Conservation (phyloP, 2,329 filamentous ascomycete species). For the Cladosporium sphaerospermum region DNA sequence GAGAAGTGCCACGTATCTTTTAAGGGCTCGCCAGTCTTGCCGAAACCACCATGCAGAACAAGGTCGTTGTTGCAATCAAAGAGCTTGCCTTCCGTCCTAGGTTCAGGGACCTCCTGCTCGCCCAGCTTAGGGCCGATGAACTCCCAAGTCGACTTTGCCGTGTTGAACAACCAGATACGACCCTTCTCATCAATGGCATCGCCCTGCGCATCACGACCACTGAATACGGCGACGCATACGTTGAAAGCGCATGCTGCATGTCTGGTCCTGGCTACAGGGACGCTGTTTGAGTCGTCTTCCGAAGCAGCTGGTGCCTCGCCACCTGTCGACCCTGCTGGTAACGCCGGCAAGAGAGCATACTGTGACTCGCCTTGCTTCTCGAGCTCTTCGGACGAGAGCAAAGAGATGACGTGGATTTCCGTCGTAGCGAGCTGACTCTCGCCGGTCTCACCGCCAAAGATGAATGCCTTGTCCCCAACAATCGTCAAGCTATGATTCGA, state of each 20-base stretch:
- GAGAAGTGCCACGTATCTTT: constrained; percentile 28
- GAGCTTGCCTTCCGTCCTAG: constrained; percentile 22
- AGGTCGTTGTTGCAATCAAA: constrained; percentile 27
- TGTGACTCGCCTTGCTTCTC: constrained; percentile 31
- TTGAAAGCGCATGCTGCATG: constrained; percentile 38
- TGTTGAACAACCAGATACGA: constrained; percentile 38
- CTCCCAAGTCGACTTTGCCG: constrained; percentile 26
- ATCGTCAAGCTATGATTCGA: constrained; percentile 36
- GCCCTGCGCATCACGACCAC: constrained; percentile 31
- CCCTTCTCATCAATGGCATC: constrained; percentile 31
- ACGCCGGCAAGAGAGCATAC: constrained; percentile 38
- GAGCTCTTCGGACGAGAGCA: constrained; percentile 20
- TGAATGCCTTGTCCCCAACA: constrained; percentile 38
- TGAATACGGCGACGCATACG: constrained; percentile 35
- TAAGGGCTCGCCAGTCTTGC: constrained; percentile 18
- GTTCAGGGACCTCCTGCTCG: constrained; percentile 22
- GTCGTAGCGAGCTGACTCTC: constrained; percentile 34
- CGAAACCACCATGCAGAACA: constrained; percentile 25
- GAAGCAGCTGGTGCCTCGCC: constrained; percentile 1
- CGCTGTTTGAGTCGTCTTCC: constrained; percentile 11
- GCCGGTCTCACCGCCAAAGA: constrained; percentile 38
- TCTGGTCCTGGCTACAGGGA: constrained; percentile 32
- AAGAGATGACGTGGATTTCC: constrained; percentile 37
- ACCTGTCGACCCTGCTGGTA: constrained; percentile 21
- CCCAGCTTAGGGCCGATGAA: constrained; percentile 15